A percentile compares a stretch with the other conserved stretches of the same genome.
phyloP scores from a whole-genome alignment of 495 filamentous ascomycete genomes.

The Neurospora pannonica region DNA sequence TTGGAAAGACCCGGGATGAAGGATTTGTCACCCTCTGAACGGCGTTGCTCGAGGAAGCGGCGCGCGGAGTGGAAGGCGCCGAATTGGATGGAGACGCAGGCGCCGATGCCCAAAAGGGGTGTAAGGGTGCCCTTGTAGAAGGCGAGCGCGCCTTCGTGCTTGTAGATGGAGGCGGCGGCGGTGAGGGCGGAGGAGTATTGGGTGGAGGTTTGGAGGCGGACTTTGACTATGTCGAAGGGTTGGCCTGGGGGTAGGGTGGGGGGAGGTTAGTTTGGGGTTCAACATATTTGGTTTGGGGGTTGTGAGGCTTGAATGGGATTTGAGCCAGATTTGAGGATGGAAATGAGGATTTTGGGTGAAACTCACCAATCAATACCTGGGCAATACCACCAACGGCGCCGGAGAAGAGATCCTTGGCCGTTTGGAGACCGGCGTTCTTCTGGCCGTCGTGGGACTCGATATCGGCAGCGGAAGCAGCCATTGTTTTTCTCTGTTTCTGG shows the following conservation, averaged over 20 bases:
- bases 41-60: conserved; percentile 68
- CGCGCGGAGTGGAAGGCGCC: conserved; percentile 92
- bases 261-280: background rate
- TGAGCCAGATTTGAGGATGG: background rate
- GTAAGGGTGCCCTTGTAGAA: conserved; percentile 99
- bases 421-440: conserved; percentile 29
- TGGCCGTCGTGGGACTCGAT: conserved; percentile 21
- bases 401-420: conserved; percentile 86
- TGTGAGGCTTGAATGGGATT: background rate
- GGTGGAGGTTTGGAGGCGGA: conserved; percentile 82
- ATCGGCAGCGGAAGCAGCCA: conserved; percentile 34
- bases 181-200: conserved; percentile 72
- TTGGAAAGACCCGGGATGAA: conserved; percentile 10
- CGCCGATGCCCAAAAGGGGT: conserved; percentile 92
- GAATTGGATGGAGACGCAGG: conserved; percentile 96
- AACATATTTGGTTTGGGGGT: background rate
- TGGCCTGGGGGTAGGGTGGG: conserved; percentile 58
- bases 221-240: conserved; percentile 98
- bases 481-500: conserved; percentile 8
- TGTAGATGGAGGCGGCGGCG: conserved; percentile 73
- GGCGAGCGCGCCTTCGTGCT: conserved; percentile 75
- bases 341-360: background rate
- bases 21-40: conserved; percentile 12
- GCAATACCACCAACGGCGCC: conserved; percentile 88
- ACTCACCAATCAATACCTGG: conserved; percentile 87